These are phyloP conservation scores for Euptelea pleiosperma DNA, from an alignment of 164 flowering plant genomes.

Conservation along the genomic window DNA sequence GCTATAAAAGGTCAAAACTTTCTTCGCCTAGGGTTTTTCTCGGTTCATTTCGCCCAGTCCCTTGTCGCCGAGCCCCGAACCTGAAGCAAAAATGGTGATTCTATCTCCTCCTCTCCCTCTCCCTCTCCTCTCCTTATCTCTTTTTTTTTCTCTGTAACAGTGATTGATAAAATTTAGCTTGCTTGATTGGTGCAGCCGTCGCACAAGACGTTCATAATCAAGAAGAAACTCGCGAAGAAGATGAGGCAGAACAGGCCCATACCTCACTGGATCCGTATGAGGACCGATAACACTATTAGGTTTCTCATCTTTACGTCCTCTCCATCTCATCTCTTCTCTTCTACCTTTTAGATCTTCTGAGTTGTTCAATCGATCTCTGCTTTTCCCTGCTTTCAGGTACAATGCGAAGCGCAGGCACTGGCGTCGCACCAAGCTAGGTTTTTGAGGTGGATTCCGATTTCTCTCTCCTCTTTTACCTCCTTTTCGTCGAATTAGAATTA, in stretches of 20 bases:
- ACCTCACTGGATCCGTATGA: slow-evolving; percentile 56
- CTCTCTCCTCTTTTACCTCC: neutral
- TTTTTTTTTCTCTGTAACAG: too few relatives aligned
- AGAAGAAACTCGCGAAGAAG: slow-evolving; percentile 69
- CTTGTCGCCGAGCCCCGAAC: too few relatives aligned
- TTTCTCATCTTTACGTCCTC: neutral
- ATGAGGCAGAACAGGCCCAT: slow-evolving; percentile 67
- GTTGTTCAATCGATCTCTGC: too few relatives aligned
- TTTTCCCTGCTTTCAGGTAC: slow-evolving; percentile 35
- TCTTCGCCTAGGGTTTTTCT: neutral
- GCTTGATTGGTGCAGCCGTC: slow-evolving; percentile 38
- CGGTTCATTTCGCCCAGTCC: too few relatives aligned
- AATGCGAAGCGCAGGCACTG: slow-evolving; percentile 77
- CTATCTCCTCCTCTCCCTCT: neutral
- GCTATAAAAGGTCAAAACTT: neutral
- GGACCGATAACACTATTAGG: slow-evolving; percentile 63
- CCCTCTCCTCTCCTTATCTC: too few relatives aligned
- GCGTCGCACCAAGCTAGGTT: slow-evolving; percentile 75
- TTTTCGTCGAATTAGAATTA: neutral
- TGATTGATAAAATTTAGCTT: neutral
- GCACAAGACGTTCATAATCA: slow-evolving; percentile 53
- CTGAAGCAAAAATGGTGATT: neutral
- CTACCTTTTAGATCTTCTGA: too few relatives aligned
- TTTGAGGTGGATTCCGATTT: slow-evolving; percentile 36
- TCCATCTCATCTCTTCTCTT: too few relatives aligned